phyloP scores from a whole-genome alignment of 257 asterid species.

The Nicotiana undulata region DNA sequence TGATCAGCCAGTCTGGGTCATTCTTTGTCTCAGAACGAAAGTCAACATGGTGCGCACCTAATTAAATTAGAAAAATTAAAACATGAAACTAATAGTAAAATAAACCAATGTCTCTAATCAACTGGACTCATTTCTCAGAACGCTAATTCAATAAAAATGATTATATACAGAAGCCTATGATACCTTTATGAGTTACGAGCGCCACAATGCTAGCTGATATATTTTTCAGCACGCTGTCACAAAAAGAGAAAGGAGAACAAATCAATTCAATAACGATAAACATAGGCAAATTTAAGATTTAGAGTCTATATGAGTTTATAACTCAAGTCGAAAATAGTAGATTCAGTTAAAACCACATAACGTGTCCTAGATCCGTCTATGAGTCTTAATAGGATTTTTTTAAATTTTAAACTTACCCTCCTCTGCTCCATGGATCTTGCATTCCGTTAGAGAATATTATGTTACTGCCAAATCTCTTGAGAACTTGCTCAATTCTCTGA shows the following conservation, averaged over 20 bases:
- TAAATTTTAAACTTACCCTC: slow-evolving; percentile 50
- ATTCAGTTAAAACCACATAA: no score
- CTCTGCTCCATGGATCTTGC: slow-evolving; percentile 91
- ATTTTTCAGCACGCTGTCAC: slow-evolving; percentile 49
- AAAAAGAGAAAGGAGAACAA: not conserved
- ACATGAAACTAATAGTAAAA: not conserved
- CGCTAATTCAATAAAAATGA: not conserved
- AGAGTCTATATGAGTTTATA: fast-evolving
- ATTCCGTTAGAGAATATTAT: slow-evolving; percentile 71
- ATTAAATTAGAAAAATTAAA: not conserved
- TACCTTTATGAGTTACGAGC: slow-evolving; percentile 59
- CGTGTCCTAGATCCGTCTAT: no score
- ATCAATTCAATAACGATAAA: not conserved
- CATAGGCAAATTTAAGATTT: fast-evolving
- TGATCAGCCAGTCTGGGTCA: slow-evolving; percentile 60
- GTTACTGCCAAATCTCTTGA: slow-evolving; percentile 67
- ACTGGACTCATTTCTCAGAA: not conserved
- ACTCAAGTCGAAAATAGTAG: not conserved
- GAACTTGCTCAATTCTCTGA: slow-evolving; percentile 49
- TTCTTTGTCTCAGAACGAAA: slow-evolving; percentile 38
- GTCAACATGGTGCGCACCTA: slow-evolving; percentile 81
- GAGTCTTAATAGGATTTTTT: no score
- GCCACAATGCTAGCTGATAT: slow-evolving; percentile 68
- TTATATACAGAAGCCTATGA: not conserved
- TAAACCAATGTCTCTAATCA: not conserved